Base-by-base conservation (phyloP, 2,329 filamentous ascomycete species). In the Stachybotrys chartarum region DNA sequence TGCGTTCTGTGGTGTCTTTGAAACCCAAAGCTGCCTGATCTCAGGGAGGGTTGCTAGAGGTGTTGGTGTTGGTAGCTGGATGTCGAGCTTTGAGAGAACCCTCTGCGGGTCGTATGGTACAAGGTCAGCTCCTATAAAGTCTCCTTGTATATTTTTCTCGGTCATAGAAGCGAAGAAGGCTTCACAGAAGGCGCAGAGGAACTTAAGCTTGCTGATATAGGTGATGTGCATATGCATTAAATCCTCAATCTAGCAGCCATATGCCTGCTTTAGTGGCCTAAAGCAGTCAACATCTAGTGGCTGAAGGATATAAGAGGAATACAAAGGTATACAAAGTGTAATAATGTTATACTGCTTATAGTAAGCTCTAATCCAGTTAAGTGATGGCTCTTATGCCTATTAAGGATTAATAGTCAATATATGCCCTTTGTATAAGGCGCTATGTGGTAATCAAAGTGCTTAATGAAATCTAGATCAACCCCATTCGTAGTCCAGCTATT, bases 381-480 rank as follows among this genome's bases (percentile, higher is more conserved):
- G 24, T 30, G 30, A 30, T 50, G 48, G 48, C 48, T 50, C 48
- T 50, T 30, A 50, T 50, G 48, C 16, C 48, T 30, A 30, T 50
- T 30, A 24, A 50, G 48, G 12, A 50, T 30, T 30, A 50, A 30
- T 30, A 50, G 30, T 30, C 48, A 30, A 50, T 50, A 30, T 50
- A 30, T 17, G 30, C 48, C 48, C 48, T 50, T 50, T 50, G 11
- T 17, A 50, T 30, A 30, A 30, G 48, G 17, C 31, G 17, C 31
- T 50, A 30, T 50, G 17, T 50, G 48, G 17, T 50, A 30, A 50
- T 50, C 48, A 50, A 50, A 50, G 24, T 50, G 48, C 48, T 50
- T 50, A 6, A 50, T 12, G 17, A 17, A 50, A 30, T 50, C 48
- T 30, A 50, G 30, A 8, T 30, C 48, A 14, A 30, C 31, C 30